A percentile compares a stretch with the other conserved stretches of the same genome.
phyloP scores from a whole-genome alignment of 1,284 basidiomycete genomes.

The Moniliophthora roreri region DNA sequence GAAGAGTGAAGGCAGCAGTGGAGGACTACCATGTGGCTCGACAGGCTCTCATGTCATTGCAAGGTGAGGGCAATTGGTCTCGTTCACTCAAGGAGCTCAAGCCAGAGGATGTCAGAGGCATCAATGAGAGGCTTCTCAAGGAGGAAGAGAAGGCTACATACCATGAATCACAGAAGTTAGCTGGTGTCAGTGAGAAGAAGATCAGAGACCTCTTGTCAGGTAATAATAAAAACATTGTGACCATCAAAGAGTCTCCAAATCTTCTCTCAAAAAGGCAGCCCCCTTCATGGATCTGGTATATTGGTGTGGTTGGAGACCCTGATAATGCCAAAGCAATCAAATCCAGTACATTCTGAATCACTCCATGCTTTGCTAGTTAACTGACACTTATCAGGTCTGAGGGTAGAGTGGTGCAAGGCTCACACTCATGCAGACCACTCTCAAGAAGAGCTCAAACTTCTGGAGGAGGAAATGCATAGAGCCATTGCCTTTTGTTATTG shows the following conservation, averaged over 20 bases:
- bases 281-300: neutral
- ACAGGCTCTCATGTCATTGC: neutral
- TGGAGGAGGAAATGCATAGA: neutral
- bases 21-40: no score
- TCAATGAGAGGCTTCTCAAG: neutral
- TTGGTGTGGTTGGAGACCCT: no score
- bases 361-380: neutral
- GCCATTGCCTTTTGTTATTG: neutral
- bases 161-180: neutral
- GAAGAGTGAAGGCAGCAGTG: neutral
- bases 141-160: neutral
- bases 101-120: neutral
- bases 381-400: neutral
- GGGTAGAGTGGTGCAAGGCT: neutral
- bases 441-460: neutral
- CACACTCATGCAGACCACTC: neutral
- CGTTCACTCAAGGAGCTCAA: neutral
- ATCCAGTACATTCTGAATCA: no score
- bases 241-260: neutral
- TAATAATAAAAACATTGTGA: neutral
- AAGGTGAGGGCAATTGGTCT: neutral
- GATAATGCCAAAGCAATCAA: no score
- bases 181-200: neutral
- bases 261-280: neutral
- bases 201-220: neutral